Conservation (phyloP, 2,329 filamentous ascomycete species). For the Helicocarpus griseus region DNA sequence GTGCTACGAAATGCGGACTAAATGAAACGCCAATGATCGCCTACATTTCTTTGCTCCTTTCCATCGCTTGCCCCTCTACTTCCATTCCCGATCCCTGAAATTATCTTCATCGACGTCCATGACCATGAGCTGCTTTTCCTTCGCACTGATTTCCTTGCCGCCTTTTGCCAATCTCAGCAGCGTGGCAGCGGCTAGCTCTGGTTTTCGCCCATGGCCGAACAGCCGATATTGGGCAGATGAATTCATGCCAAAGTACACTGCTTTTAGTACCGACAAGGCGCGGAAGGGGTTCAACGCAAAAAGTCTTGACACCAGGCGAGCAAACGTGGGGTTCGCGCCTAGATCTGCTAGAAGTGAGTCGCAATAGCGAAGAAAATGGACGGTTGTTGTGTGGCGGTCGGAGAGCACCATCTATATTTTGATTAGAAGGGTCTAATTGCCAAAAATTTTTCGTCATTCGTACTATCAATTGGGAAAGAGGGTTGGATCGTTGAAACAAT, state of each 20-base stretch:
- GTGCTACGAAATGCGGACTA: too few species aligned
- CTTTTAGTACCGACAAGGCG: conserved; percentile 20
- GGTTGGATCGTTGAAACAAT: not conserved
- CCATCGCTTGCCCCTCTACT: not conserved
- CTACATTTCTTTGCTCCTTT: too few species aligned
- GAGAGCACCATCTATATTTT: conserved; percentile 20
- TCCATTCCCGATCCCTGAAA: not conserved
- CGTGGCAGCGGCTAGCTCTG: conserved; percentile 24
- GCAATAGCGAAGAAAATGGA: conserved; percentile 22
- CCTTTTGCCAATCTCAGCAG: conserved; percentile 21
- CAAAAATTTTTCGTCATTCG: not conserved
- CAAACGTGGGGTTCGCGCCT: conserved; percentile 23
- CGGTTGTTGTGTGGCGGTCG: conserved; percentile 22
- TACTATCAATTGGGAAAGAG: not conserved
- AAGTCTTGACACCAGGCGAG: conserved; percentile 18
- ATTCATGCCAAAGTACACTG: conserved; percentile 29
- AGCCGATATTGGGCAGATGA: conserved; percentile 28
- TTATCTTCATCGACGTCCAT: not conserved
- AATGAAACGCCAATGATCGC: too few species aligned
- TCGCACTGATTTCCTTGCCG: conserved; percentile 16
- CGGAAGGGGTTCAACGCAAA: conserved; percentile 19
- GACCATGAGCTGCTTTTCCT: conserved; percentile 13
- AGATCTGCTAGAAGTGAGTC: conserved; percentile 26
- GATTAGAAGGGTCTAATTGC: not conserved
- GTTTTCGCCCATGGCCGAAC: conserved; percentile 22